A percentile compares a stretch with the other conserved stretches of the same genome.
These are phyloP conservation scores for Buddleja alternifolia DNA, from an alignment of 257 asterid genomes.

Conservation along the genomic window DNA sequence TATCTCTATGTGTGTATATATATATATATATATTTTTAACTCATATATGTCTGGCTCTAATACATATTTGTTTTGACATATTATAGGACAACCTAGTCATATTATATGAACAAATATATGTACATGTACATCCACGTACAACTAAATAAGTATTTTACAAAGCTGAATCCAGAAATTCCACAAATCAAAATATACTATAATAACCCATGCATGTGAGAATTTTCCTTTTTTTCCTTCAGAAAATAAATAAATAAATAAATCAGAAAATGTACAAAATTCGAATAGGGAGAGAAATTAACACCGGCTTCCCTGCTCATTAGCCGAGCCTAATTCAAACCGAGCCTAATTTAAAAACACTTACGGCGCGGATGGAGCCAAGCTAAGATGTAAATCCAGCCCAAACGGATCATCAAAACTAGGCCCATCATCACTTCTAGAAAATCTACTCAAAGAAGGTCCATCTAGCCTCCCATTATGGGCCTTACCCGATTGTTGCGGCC, in stretches of 20 bases:
- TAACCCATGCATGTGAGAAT: conserved; percentile 12
- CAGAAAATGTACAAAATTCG: conserved; percentile 52
- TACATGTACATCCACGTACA: conserved; percentile 40
- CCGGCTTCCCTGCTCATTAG: conserved; percentile 14
- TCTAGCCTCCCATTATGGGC: conserved; percentile 61
- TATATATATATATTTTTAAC: no score
- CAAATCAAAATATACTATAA: conserved; percentile 1
- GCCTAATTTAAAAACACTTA: conserved; percentile 27
- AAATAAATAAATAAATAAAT: conserved; percentile 51
- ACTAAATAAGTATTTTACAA: conserved; percentile 27
- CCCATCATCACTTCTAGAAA: conserved; percentile 60
- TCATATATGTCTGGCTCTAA: no score
- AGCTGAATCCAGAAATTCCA: conserved; percentile 19
- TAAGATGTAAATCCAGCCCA: conserved; percentile 88
- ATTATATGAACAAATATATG: conserved; percentile 27
- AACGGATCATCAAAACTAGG: conserved; percentile 67
- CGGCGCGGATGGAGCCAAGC: conserved; percentile 92
- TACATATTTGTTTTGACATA: not conserved
- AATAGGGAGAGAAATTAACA: conserved; percentile 25
- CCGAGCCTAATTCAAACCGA: conserved; percentile 1
- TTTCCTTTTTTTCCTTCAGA: conserved; percentile 1
- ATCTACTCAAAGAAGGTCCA: conserved; percentile 82
- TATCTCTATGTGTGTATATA: no score
- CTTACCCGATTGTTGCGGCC: conserved; percentile 55
- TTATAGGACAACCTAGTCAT: conserved; percentile 2